Conservation (phyloP, 345 rosid genomes). For the Pseudoturritis turrita region DNA sequence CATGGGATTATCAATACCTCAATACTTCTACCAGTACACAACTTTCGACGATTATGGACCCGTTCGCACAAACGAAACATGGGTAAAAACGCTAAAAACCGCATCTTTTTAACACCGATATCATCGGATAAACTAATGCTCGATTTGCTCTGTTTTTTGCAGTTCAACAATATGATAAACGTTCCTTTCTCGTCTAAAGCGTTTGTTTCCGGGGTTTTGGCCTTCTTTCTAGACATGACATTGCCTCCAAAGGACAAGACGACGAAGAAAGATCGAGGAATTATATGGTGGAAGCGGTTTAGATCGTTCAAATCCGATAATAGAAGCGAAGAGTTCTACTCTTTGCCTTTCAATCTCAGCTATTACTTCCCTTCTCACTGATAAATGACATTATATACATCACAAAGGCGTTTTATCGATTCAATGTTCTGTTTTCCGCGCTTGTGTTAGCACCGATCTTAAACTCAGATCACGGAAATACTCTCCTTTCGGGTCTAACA, state of each 20-base stretch:
- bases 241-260: slow-evolving; percentile 53
- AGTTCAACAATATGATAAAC: slow-evolving; percentile 89
- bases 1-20: slow-evolving; percentile 74
- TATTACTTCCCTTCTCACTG: slow-evolving; percentile 88
- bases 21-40: slow-evolving; percentile 73
- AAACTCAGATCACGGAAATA: too few species aligned
- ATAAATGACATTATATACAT: neutral
- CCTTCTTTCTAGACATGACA: slow-evolving; percentile 55
- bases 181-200: slow-evolving; percentile 81
- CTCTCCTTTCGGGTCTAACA: too few species aligned
- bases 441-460: too few species aligned
- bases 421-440: neutral
- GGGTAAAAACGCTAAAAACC: slow-evolving; percentile 36
- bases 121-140: neutral
- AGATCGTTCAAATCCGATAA: slow-evolving; percentile 73
- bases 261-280: slow-evolving; percentile 64
- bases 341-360: slow-evolving; percentile 82
- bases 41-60: slow-evolving; percentile 39
- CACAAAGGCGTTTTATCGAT: neutral
- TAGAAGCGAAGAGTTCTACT: slow-evolving; percentile 80
- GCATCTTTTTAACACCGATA: neutral
- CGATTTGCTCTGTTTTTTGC: slow-evolving; percentile 17
- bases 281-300: slow-evolving; percentile 82
- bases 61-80: slow-evolving; percentile 50
- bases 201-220: slow-evolving; percentile 74